Conservation (phyloP, 257 asterid genomes). For the Lantana camara region DNA sequence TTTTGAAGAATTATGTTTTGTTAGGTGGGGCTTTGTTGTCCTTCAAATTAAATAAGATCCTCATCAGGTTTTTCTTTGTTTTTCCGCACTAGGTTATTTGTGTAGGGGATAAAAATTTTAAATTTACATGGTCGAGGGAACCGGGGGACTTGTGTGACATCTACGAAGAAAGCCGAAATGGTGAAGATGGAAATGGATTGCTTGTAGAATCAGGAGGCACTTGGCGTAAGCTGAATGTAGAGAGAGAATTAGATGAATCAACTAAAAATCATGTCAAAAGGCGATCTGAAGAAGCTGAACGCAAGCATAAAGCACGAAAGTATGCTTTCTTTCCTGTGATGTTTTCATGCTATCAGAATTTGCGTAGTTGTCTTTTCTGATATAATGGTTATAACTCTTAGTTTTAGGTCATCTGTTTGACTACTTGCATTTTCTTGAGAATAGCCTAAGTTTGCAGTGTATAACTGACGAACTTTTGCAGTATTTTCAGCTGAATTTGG, state of each 20-base stretch:
- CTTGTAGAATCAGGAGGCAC: constrained; percentile 92
- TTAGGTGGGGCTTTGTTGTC: constrained; percentile 3
- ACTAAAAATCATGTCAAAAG: constrained; percentile 87
- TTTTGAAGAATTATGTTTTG: background rate
- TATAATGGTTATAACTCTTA: constrained; percentile 4
- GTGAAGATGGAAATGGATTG: constrained; percentile 84
- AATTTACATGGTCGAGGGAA: constrained; percentile 90
- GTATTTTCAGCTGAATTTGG: constrained; percentile 20
- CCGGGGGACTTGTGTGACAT: constrained; percentile 88
- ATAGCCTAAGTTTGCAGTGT: constrained; percentile 6
- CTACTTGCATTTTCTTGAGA: constrained; percentile 13
- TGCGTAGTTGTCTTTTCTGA: constrained; percentile 10
- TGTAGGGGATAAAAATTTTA: constrained; percentile 86
- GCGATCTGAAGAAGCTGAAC: constrained; percentile 95
- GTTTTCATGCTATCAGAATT: constrained; percentile 15
- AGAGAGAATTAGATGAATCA: constrained; percentile 91
- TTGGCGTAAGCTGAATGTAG: constrained; percentile 93
- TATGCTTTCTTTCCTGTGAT: constrained; percentile 39
- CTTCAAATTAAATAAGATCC: constrained; percentile 13
- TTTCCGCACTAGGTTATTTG: constrained; percentile 63
- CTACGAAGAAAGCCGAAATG: constrained; percentile 89
- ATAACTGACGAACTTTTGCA: constrained; percentile 4
- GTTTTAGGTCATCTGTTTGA: background rate
- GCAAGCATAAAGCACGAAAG: constrained; percentile 74
- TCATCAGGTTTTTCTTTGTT: background rate